Percentiles rank a stretch among this genome's conserved stretches.
phyloP scores from a whole-genome alignment of 441 rosid genomes.

The Mallotus repandus region DNA sequence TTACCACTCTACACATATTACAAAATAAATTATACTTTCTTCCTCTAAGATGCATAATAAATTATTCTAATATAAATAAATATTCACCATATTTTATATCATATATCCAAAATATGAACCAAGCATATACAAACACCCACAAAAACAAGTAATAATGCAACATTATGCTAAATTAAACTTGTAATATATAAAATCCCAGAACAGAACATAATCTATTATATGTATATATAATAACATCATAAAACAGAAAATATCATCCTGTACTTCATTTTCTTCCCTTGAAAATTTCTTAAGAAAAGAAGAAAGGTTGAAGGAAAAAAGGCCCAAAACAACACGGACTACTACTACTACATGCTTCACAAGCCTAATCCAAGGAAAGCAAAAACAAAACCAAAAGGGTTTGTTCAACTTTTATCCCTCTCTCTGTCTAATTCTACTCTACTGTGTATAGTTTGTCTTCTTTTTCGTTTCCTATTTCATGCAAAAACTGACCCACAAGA shows the following conservation, averaged over 20 bases:
- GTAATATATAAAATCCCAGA: neutral
- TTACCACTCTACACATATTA: too few species aligned
- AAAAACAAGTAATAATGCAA: too few species aligned
- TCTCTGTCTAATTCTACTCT: neutral
- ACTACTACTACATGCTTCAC: neutral
- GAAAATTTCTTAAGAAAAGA: neutral
- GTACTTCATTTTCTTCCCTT: neutral
- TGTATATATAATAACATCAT: neutral
- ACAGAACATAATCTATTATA: neutral
- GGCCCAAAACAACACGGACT: neutral
- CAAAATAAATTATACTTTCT: too few species aligned
- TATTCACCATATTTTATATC: too few species aligned
- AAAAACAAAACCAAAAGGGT: neutral
- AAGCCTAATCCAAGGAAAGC: neutral
- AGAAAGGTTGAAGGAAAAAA: neutral
- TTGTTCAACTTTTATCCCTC: neutral
- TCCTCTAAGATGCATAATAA: too few species aligned
- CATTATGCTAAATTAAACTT: neutral
- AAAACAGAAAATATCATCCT: too few species aligned
- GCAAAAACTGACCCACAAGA: slow-evolving; percentile 69
- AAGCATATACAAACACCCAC: too few species aligned
- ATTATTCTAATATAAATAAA: too few species aligned
- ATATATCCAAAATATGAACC: too few species aligned
- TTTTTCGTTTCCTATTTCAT: slow-evolving; percentile 16
- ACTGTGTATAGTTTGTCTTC: too few species aligned